Base-by-base conservation (phyloP, 129 eudicot species). In the sunflower (Helianthus annuus) region DNA sequence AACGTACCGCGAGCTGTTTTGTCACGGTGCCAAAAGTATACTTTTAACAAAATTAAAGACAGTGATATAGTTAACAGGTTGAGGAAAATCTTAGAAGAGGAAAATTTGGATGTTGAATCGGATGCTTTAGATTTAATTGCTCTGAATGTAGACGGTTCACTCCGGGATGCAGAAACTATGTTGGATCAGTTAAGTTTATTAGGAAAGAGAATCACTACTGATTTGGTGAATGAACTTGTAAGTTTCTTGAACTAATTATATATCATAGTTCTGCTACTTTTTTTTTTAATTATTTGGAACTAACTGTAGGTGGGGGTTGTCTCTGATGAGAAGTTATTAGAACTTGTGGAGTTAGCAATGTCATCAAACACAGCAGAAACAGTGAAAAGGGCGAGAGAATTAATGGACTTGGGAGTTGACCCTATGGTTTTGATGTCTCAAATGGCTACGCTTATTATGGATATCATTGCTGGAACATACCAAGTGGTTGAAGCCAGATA, bases 151-250 rank as follows among this genome's bases (percentile, higher is more conserved):
- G 98, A 90, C 78, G 98, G 98, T 61, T 94, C 98, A 29, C 80
- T 90, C 45, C 86, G 96, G 69, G 97, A 94, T 84, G 98, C 98
- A 12, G 97, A 94, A 81, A 94, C 96, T 34, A 94, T 90, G 97
- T 57, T 94, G 78, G 98, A 94, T 73, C 98, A 94, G 83, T 84
- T 94, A 81, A 88, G 91, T 82, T 86, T 94, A 70, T 80, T 94
- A 68, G 98, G 97, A 45, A 90, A 85, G 65, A 80, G 83, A 68
- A 88, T 94, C 72, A 85, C 97, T 49, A 36, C 88, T 16, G 79
- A 92, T 80, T 79, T 94, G 48, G 98, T 94, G 58, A 90, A 94
- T 75, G 98, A 94, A 69, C 96, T 94, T 49, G 97, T 94, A 70
- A 94, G 96, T 91, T 62, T 63, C 51, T 63, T 68, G 7, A 68